Base-by-base conservation (phyloP, 2,329 filamentous ascomycete species). In the Fonsecaea nubica region DNA sequence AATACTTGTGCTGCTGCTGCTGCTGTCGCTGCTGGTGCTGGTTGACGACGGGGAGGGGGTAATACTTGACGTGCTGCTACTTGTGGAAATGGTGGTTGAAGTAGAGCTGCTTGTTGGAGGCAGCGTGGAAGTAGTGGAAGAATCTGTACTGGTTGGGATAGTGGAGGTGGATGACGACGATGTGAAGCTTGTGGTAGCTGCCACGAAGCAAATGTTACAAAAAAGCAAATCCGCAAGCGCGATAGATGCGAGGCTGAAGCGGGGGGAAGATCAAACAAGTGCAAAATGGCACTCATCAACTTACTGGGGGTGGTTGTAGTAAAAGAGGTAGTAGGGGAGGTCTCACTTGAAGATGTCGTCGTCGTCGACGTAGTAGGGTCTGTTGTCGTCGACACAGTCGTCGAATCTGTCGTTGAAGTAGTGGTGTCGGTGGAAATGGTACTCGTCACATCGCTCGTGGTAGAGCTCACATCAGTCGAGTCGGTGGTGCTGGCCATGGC, bases 121-220 rank as follows among this genome's bases (percentile, higher is more conserved):
- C 21, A 50, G 21, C 8, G 63, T 52, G n/a, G 64, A 65, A 33
- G 58, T 64, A 12, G 55, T 55, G 3, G 57, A 53, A 38, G 62
- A 58, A 18, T 55, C 36, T 21, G 48, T 38, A 21, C 59, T 67
- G 33, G 53, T 58, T 45, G 64, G 45, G 35, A 38, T n/a, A n/a
- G 30, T 59, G 30, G 38, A 33, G 32, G 57, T 35, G 7, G 38
- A 48, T 2, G 40, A 7, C 45, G 55, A 45, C 3, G 56, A 53
- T 25, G 59, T 57, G 48, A 58, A 64, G 63, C 61, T 70, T 68
- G 65, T 63, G 56, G 65, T 65, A 57, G 67, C 62, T 66, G 64
- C 61, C 64, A 65, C 62, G 25, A 38, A 50, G 33, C 57, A 53
- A 59, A 40, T 52, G 58, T 67, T 69, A 69, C 54, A 25, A 25